Evolutionary conservation across 768 basidiomycete species (phyloP), one percentile per base, ranked within the genome.

Genomic region (Trametes sanguinea): DNA sequence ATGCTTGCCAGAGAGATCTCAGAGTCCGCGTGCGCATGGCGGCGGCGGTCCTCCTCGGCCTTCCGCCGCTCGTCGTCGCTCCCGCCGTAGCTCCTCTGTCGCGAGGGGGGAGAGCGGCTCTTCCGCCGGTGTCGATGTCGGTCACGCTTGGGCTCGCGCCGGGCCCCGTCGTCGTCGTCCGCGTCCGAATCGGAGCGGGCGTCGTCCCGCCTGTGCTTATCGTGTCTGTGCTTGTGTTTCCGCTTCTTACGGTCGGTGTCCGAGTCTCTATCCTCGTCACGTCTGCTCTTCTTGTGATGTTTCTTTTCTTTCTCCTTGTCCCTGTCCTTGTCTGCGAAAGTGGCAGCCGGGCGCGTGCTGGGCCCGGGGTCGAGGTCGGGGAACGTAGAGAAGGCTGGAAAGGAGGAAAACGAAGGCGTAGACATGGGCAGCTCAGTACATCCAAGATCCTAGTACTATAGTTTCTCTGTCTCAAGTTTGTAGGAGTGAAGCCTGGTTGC

Each of bases 381-480:
- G 72, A 91, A 90, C 29, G 88, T 87, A 10, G 80, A 71, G 71
- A 90, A 91, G 1, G 86, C 83, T 35, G 89, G 88, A 71, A 91
- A 90, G 30, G 88, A 88, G 13, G 81, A 71, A 71, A 90, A 91
- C 2, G 86, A 84, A 1, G 85, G 84, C 33, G 86, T 81, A 68
- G 88, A 81, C 81, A 80, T 72, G 85, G 87, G 35, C 66, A 81
- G 75, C 82, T 86, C 80, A 33, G 4, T 51, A 40, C 54, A 42
- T 50, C 13, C 3, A 33, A 10, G 11, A 1, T 11, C 11, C 11
- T 37, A 10, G 10, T 6, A 5, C 35, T 37, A 37, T 10, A 37
- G 35, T 37, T n/a, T n/a, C n/a, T n/a, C n/a, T n/a, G n/a, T n/a
- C n/a, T n/a, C n/a, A n/a, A n/a, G n/a, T n/a, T n/a, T n/a, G n/a